A percentile compares a stretch with the other conserved stretches of the same genome.
These are phyloP conservation scores for Solanum aculeatissimum DNA, from an alignment of 305 asterid genomes.

Conservation along the genomic window DNA sequence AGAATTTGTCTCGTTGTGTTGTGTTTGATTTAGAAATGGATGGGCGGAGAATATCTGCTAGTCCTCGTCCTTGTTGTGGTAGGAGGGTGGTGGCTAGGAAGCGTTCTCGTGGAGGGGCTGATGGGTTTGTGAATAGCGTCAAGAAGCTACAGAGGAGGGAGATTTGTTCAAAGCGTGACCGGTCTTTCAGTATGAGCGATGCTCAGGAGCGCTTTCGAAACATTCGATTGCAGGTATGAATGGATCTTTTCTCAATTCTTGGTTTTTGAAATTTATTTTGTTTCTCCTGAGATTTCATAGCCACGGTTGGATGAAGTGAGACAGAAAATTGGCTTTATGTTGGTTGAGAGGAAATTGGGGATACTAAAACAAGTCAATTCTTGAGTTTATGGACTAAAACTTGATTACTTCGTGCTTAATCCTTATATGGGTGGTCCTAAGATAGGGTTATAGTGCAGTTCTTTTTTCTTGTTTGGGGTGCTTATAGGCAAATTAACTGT, in stretches of 20 bases:
- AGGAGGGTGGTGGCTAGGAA: slow-evolving; percentile 92
- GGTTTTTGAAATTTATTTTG: neutral
- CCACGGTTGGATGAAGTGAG: neutral
- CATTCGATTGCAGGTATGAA: slow-evolving; percentile 69
- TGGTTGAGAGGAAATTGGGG: neutral
- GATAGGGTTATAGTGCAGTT: neutral
- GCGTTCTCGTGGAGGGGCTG: slow-evolving; percentile 64
- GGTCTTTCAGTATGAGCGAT: slow-evolving; percentile 88
- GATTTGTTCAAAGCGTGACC: slow-evolving; percentile 80
- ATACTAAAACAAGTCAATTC: neutral
- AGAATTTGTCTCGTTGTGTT: slow-evolving; percentile 6
- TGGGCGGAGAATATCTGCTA: slow-evolving; percentile 86
- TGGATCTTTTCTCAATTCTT: neutral
- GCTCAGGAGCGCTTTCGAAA: slow-evolving; percentile 94
- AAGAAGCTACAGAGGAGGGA: slow-evolving; percentile 93
- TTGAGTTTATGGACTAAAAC: neutral
- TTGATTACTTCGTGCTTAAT: neutral
- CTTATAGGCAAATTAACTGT: neutral
- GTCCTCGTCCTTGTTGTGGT: slow-evolving; percentile 90
- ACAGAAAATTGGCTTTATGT: neutral
- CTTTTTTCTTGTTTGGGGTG: neutral
- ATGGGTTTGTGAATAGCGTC: slow-evolving; percentile 88
- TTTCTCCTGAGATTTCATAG: neutral
- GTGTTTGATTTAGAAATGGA: slow-evolving; percentile 43
- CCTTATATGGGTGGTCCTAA: neutral